Conservation (phyloP, 805 yeast species). For the Ogataea sp. region DNA sequence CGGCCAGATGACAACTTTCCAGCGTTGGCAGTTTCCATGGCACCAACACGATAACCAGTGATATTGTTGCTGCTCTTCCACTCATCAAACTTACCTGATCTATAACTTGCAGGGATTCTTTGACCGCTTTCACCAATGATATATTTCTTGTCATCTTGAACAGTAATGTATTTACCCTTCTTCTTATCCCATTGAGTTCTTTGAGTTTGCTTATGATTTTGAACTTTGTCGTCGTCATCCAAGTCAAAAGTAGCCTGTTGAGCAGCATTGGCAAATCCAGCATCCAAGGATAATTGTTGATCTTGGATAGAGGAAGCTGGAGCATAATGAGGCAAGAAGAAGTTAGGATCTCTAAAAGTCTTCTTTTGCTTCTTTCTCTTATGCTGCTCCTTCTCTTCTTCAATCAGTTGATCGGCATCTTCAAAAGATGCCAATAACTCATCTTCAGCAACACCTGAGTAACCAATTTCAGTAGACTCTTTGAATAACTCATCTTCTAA, state of each 20-base stretch:
- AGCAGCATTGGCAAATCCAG: conserved; percentile 77
- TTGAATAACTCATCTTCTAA: conserved; percentile 67
- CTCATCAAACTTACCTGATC: conserved; percentile 84
- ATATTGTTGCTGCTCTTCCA: conserved; percentile 76
- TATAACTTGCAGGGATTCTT: conserved; percentile 81
- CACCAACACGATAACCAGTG: conserved; percentile 43
- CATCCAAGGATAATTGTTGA: conserved; percentile 50
- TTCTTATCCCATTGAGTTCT: conserved; percentile 89
- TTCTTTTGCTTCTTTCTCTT: conserved; percentile 27
- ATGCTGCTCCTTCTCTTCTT: conserved; percentile 2
- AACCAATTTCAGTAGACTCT: conserved; percentile 34
- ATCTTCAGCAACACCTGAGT: conserved; percentile 31
- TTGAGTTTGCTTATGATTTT: conserved; percentile 55
- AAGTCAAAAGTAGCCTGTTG: conserved; percentile 81
- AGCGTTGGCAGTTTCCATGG: conserved; percentile 34
- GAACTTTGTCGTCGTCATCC: conserved; percentile 59
- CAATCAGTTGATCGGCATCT: conserved; percentile 37
- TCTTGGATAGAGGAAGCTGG: conserved; percentile 76
- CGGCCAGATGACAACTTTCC: not conserved
- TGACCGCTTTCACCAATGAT: conserved; percentile 95
- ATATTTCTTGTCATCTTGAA: conserved; percentile 76
- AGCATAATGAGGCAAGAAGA: conserved; percentile 84
- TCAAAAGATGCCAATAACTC: conserved; percentile 43
- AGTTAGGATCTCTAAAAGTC: conserved; percentile 67
- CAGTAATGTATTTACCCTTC: conserved; percentile 81